Evolutionary conservation across 129 eudicot species (phyloP).

Genomic region (Daucus carota): DNA sequence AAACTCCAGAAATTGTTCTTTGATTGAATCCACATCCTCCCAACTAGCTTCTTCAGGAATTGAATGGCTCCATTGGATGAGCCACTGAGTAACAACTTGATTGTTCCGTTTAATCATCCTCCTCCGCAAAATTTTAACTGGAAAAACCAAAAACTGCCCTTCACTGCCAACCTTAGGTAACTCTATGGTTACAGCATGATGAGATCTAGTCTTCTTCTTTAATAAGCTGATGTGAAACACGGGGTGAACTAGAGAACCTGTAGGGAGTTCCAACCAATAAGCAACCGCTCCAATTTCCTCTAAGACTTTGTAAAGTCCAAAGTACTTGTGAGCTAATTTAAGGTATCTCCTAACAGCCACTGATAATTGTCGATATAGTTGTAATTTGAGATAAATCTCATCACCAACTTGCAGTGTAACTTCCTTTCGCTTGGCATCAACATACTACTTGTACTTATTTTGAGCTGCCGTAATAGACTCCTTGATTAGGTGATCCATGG

Average conservation of each 20-base stretch:
- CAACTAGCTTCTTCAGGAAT: too few relatives aligned
- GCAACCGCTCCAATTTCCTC: too few relatives aligned
- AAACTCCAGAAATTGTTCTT: too few relatives aligned
- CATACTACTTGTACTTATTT: neutral
- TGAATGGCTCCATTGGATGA: too few relatives aligned
- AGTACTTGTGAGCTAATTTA: neutral
- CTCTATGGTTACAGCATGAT: neutral
- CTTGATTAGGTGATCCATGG: neutral
- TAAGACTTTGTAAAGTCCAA: neutral
- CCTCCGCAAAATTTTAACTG: neutral
- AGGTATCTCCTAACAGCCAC: neutral
- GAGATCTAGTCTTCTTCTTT: too few relatives aligned
- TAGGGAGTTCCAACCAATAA: too few relatives aligned
- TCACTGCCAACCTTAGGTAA: neutral
- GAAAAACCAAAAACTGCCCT: neutral
- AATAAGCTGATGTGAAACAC: neutral
- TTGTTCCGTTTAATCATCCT: too few relatives aligned
- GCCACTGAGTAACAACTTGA: too few relatives aligned
- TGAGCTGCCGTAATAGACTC: neutral
- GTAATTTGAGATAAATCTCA: neutral
- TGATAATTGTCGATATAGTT: neutral
- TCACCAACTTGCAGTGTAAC: neutral
- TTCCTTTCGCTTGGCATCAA: neutral
- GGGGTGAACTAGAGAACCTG: neutral
- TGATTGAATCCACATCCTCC: too few relatives aligned